Evolutionary conservation across 208 protist genomes (phyloP).

Genomic region (Leishmania gerbilli): DNA sequence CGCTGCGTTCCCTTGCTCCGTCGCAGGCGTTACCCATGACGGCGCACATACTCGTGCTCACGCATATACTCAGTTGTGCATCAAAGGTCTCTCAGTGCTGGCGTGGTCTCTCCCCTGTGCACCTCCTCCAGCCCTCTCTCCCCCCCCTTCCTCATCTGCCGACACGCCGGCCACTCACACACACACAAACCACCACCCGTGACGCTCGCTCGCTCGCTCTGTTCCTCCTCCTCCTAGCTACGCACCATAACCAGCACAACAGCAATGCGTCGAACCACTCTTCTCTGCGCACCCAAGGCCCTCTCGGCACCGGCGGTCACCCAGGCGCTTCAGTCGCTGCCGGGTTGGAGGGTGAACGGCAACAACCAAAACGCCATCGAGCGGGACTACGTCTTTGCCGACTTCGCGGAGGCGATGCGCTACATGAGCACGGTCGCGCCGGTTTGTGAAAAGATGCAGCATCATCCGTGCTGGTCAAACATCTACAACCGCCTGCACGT

Average conservation of each 20-base stretch:
- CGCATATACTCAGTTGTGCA: background rate
- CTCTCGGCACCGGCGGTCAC: conserved; percentile 82
- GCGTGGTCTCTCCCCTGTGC: background rate
- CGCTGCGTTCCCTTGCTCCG: background rate
- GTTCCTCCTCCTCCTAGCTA: background rate
- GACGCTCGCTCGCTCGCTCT: background rate
- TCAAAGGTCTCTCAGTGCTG: background rate
- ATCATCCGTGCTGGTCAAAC: conserved; percentile 97
- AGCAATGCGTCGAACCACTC: conserved; percentile 18
- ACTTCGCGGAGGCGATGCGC: conserved; percentile 90
- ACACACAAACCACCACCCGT: background rate
- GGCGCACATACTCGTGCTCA: background rate
- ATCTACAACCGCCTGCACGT: conserved; percentile 94
- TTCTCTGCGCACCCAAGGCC: conserved; percentile 21
- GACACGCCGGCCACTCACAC: background rate
- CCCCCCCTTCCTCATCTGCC: background rate
- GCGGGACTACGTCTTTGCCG: conserved; percentile 72
- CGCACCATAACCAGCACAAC: background rate
- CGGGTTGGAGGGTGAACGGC: conserved; percentile 65
- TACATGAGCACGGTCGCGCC: conserved; percentile 91
- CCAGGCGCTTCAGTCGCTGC: conserved; percentile 76
- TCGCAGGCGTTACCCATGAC: background rate
- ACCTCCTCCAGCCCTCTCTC: background rate
- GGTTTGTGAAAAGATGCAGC: conserved; percentile 85
- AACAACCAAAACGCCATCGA: conserved; percentile 54